Base-by-base conservation (phyloP, 2,329 filamentous ascomycete species). In the Magnaporthiopsis poae region DNA sequence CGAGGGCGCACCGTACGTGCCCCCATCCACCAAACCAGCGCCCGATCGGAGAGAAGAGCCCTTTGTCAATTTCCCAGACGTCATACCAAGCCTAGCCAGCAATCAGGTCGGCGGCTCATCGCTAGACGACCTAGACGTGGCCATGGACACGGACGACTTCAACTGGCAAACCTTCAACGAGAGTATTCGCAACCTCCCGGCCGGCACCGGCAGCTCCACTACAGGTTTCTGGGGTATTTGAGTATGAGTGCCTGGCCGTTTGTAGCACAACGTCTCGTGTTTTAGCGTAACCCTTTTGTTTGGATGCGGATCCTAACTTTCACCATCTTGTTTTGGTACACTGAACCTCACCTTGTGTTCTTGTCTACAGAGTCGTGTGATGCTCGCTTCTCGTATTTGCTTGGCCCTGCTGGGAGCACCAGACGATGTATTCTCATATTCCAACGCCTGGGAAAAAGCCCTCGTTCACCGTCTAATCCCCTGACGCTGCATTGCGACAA, bases 161-260 rank as follows among this genome's bases (percentile, higher is more conserved):
- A 74, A 77, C 69, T 77, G 76, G 75, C 74, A 76, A 67, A 72
- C 74, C 59, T 77, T 76, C 73, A 74, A 76, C 31, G 74, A 77
- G 69, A 76, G 69, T n/a, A 65, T 77, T 59, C 69, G 71, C 35
- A 67, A 68, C 67, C 73, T 72, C 46, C 21, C 18, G 46, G 1
- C 46, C 21, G 46, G 46, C 4, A 21, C n/a, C 46, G 46, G 46
- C 46, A 25, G 8, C 46, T 56, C 46, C 46, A 25, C 46, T 9
- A 56, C 46, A 7, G 46, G 46, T 21, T 21, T 56, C n/a, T 56
- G 46, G 46, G 46, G 46, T 25, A 56, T 56, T 25, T 56, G 21
- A 56, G 46, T n/a, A 5, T 31, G 15, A 46, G 46, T 25, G 46
- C n/a, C n/a, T 56, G 46, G 5, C 39, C 11, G 5, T n/a, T 56